Conservation (phyloP, 441 rosid genomes). For the Adansonia gregorii region DNA sequence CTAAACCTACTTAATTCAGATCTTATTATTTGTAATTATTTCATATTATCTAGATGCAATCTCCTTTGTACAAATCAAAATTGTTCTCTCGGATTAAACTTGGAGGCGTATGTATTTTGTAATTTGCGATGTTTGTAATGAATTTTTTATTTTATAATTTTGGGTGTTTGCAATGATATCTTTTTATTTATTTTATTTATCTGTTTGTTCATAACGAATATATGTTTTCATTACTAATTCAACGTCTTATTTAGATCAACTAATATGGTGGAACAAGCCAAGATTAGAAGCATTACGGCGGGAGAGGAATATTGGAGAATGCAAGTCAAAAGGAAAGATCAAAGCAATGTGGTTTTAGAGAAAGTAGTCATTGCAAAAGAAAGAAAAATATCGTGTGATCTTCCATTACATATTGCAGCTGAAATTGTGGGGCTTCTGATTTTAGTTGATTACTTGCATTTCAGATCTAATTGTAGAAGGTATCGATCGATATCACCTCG, state of each 20-base stretch:
- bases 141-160: no score
- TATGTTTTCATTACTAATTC: no score
- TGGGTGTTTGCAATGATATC: no score
- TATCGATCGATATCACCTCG: background rate
- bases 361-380: background rate
- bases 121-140: no score
- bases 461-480: background rate
- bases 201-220: no score
- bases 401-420: background rate
- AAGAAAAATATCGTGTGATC: background rate
- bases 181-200: no score
- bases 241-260: background rate
- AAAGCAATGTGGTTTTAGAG: background rate
- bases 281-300: background rate
- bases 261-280: background rate
- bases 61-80: no score
- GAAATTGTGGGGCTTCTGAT: background rate
- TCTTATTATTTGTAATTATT: no score
- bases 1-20: no score
- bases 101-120: no score
- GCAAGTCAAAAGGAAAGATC: background rate
- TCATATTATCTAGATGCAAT: no score
- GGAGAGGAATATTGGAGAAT: background rate
- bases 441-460: slow-evolving; percentile 1
- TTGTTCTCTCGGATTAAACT: no score